Base-by-base conservation (phyloP, 106 monocot species). In the Narthecium ossifragum region DNA sequence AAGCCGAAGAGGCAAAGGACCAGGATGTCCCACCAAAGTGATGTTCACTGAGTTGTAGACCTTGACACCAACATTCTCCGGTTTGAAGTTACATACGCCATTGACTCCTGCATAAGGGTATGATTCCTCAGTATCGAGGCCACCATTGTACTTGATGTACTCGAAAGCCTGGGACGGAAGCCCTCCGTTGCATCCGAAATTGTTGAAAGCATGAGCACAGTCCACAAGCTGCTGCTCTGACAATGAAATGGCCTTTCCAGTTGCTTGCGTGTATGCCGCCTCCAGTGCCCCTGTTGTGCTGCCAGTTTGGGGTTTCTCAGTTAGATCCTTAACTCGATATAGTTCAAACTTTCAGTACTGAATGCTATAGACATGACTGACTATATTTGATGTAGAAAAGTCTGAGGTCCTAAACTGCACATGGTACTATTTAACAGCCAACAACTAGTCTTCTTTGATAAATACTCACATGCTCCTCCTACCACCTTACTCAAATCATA, bases 211-310 rank as follows among this genome's bases (percentile, higher is more conserved):
- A 49, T 23, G 10, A 8, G 77, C 92, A 48, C 92, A 92, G 62
- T 92, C 92, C 20, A 92, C 92, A 8, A 92, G 80, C 51, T 92
- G 92, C 51, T 92, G 92, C 63, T 92, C 92, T 0, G 87, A 92
- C 3, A 92, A 70, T 47, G 83, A 92, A 14, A 87, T 41, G 17
- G 34, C 34, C 68, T 80, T 80, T 36, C 92, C 87, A n/a, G 83
- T 92, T 20, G 74, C 52, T 56, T 92, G 86, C 13, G 68, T 75
- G 66, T 92, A 87, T 54, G 92, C 86, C 28, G 87, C 92, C 63
- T 87, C 92, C 32, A 92, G 72, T 63, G 92, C 80, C 15, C 92
- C 87, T 0, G 87, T 92, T 23, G 87, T 87, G 72, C 92, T 92
- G 77, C 40, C 32, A 64, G 49, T 46, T 46, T 26, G 12, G 3